phyloP scores from a whole-genome alignment of 164 flowering plant species.

The Tetrastigma voinierianum region DNA sequence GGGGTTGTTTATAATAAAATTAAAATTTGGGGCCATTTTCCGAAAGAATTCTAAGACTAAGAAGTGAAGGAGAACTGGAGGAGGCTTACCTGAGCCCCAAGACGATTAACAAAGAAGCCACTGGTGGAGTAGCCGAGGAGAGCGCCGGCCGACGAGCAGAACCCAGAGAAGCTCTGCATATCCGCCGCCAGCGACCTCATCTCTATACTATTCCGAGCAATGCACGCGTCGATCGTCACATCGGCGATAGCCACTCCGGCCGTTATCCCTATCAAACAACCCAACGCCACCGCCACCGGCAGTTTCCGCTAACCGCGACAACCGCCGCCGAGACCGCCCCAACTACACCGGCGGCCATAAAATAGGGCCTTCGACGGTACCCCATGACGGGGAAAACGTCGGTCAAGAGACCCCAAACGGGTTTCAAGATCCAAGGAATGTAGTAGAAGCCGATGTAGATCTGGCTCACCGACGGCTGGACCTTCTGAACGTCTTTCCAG shows the following conservation, averaged over 20 bases:
- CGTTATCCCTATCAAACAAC: conserved; percentile 43
- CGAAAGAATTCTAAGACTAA: neutral
- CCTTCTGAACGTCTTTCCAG: conserved; percentile 78
- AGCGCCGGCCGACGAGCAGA: conserved; percentile 61
- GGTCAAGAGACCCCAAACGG: conserved; percentile 69
- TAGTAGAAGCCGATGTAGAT: conserved; percentile 51
- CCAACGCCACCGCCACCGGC: conserved; percentile 41
- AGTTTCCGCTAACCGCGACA: conserved; percentile 36
- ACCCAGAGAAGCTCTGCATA: conserved; percentile 71
- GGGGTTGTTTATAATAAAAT: too few species aligned
- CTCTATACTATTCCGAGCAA: conserved; percentile 61
- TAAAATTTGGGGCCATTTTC: too few species aligned
- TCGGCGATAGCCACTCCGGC: conserved; percentile 66
- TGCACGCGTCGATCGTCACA: conserved; percentile 75
- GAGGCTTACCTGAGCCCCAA: conserved; percentile 62
- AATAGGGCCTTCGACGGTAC: conserved; percentile 59
- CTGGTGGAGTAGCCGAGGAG: conserved; percentile 63
- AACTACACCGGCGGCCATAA: conserved; percentile 48
- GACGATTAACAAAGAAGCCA: conserved; percentile 61
- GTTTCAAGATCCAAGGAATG: conserved; percentile 78
- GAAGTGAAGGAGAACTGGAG: neutral
- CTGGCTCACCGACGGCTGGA: conserved; percentile 74
- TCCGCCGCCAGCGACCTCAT: conserved; percentile 57
- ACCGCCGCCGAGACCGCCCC: conserved; percentile 43
- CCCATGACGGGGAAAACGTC: conserved; percentile 62